Evolutionary conservation across 768 basidiomycete species (phyloP).

Genomic region (Hericium erinaceus): DNA sequence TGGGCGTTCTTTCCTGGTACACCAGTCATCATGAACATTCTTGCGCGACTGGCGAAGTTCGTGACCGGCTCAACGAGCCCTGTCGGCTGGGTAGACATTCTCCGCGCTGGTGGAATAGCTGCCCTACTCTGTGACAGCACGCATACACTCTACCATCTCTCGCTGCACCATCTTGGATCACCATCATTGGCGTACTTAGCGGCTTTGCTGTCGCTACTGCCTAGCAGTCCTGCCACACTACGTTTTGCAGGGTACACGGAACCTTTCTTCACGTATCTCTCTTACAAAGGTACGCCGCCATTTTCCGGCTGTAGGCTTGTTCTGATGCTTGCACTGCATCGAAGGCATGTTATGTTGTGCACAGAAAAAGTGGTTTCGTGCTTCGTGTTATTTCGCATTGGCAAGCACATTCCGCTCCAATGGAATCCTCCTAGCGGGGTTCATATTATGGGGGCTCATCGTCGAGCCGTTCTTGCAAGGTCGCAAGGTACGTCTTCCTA

Average conservation of each 20-base stretch:
- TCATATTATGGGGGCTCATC: slow-evolving; percentile 66
- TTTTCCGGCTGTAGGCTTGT: neutral
- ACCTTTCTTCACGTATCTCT: slow-evolving; percentile 76
- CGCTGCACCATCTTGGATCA: slow-evolving; percentile 45
- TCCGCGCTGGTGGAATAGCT: slow-evolving; percentile 30
- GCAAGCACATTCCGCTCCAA: slow-evolving; percentile 71
- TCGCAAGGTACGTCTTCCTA: neutral
- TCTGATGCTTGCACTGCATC: neutral
- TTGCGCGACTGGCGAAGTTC: neutral
- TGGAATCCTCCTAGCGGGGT: slow-evolving; percentile 67
- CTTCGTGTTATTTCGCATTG: slow-evolving; percentile 52
- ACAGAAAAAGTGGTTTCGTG: slow-evolving; percentile 37
- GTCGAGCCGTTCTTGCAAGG: slow-evolving; percentile 40
- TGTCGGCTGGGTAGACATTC: slow-evolving; percentile 16
- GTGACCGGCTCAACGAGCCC: neutral
- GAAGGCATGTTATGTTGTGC: slow-evolving; percentile 55
- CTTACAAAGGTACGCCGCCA: slow-evolving; percentile 52
- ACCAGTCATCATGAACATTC: slow-evolving; percentile 40
- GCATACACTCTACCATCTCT: slow-evolving; percentile 46
- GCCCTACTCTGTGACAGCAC: slow-evolving; percentile 27
- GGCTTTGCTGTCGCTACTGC: slow-evolving; percentile 60
- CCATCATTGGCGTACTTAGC: slow-evolving; percentile 52
- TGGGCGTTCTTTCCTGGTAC: slow-evolving; percentile 83
- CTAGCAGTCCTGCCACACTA: slow-evolving; percentile 71
- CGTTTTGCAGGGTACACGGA: slow-evolving; percentile 72